Evolutionary conservation across 2,329 filamentous ascomycete genomes (phyloP), one percentile per base, ranked within the genome.

Genomic region (Talaromyces sp.): DNA sequence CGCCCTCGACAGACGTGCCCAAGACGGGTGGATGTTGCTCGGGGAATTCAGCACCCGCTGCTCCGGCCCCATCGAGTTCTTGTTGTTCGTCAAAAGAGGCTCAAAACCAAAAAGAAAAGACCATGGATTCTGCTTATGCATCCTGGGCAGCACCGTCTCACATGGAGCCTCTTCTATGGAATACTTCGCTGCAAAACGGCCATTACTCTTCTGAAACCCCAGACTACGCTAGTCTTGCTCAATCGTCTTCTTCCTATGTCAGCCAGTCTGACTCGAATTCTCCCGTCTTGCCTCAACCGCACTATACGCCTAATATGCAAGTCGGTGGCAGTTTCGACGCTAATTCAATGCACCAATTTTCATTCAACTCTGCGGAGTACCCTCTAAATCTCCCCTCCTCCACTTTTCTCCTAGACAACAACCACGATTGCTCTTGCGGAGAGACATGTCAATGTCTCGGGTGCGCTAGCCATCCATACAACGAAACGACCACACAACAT

Each of bases 391-490:
- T 55, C 32, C 41, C 56, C 32, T 55, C 50, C 55, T 55, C 50
- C 55, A 58, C 61, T 21, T 57, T 65, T 11, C 55, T 54, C 5
- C 60, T 62, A 10, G 67, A 71, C 19, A 58, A 67, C n/a, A 67
- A 64, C 13, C 70, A 75, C 63, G 70, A 71, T 9, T 80, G 78
- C 61, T 69, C 67, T 49, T 80, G 78, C 62, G 78, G 78, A 24
- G 74, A 79, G 55, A 70, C 70, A 7, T 81, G 78, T 59, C 73
- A 79, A 63, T 81, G 78, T 63, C 64, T 80, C 31, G 78, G 76
- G 17, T 81, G 78, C 66, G 73, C 75, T 17, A 69, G 73, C 41
- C 78, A 81, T 65, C 78, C 78, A 2, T 80, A 75, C 64, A 81
- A 81, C 62, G 71, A 72, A 29, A 77, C 76, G 11, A 80, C 78